A percentile compares a stretch with the other conserved stretches of the same genome.
These are phyloP conservation scores for Syncephalastrum racemosum DNA, from an alignment of 371 early-diverging fungal species.

Conservation along the genomic window DNA sequence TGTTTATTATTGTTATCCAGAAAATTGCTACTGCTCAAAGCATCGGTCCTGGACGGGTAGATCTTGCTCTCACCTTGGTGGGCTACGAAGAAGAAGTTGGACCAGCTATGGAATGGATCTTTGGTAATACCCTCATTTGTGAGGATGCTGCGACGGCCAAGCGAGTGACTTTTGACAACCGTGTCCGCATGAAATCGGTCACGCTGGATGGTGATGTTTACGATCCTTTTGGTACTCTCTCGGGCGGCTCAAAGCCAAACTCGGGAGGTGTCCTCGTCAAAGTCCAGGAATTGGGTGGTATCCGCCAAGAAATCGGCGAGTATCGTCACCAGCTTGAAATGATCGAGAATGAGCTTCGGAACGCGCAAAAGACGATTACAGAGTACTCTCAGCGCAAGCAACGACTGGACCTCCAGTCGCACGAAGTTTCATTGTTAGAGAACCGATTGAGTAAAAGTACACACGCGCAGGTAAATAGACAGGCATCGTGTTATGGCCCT, in stretches of 20 bases:
- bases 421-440: conserved; percentile 71
- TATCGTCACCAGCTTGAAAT: conserved; percentile 46
- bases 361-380: conserved; percentile 37
- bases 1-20: conserved; percentile 15
- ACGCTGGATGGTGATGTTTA: conserved; percentile 99
- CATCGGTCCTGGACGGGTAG: conserved; percentile 80
- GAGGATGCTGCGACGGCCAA: conserved; percentile 86
- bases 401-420: conserved; percentile 67
- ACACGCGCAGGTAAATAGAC: conserved; percentile 53
- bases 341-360: conserved; percentile 46
- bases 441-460: conserved; percentile 72
- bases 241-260: conserved; percentile 91
- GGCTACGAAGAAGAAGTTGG: conserved; percentile 78
- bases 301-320: conserved; percentile 50
- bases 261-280: conserved; percentile 77
- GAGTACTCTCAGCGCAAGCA: conserved; percentile 54
- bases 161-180: conserved; percentile 83
- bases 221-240: conserved; percentile 96
- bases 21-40: conserved; percentile 67
- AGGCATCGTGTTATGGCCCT: not conserved
- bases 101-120: conserved; percentile 93
- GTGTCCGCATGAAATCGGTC: conserved; percentile 83
- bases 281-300: conserved; percentile 63
- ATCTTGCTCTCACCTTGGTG: conserved; percentile 83
- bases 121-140: conserved; percentile 94